These are phyloP conservation scores for Lepidium aucheri DNA, from an alignment of 345 rosid genomes.

Conservation along the genomic window DNA sequence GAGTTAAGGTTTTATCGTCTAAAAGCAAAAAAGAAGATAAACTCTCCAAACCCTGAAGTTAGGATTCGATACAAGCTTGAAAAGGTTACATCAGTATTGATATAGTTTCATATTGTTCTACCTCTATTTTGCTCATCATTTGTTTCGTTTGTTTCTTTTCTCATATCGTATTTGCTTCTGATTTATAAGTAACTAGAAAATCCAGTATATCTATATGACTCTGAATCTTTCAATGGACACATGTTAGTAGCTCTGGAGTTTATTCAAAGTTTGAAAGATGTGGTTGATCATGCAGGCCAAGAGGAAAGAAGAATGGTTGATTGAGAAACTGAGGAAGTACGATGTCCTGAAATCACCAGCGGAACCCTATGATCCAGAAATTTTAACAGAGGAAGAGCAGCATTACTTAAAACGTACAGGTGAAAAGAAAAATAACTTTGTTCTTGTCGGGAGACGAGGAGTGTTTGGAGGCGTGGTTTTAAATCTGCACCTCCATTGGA, in stretches of 20 bases:
- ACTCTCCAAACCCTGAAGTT: constrained; percentile 93
- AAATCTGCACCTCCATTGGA: constrained; percentile 97
- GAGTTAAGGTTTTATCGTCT: constrained; percentile 78
- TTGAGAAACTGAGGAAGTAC: constrained; percentile 79
- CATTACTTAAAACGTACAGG: constrained; percentile 89
- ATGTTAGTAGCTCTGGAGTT: neutral
- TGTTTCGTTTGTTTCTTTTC: neutral
- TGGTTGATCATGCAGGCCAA: constrained; percentile 45
- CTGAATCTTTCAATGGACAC: neutral
- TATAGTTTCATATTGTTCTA: neutral
- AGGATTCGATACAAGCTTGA: constrained; percentile 85
- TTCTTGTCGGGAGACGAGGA: constrained; percentile 85
- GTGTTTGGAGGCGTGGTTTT: constrained; percentile 94
- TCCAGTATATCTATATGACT: neutral
- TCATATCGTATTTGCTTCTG: neutral
- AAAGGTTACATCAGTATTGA: constrained; percentile 38
- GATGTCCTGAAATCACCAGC: constrained; percentile 48
- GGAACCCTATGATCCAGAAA: constrained; percentile 72
- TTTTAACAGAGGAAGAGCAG: constrained; percentile 81
- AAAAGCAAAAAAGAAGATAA: constrained; percentile 90
- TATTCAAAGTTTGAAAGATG: neutral
- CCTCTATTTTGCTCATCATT: neutral
- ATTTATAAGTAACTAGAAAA: neutral
- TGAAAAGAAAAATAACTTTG: constrained; percentile 79
- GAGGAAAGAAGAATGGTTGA: constrained; percentile 82